Conservation (phyloP, 345 rosid species). For the Gynandropsis gynandra region DNA sequence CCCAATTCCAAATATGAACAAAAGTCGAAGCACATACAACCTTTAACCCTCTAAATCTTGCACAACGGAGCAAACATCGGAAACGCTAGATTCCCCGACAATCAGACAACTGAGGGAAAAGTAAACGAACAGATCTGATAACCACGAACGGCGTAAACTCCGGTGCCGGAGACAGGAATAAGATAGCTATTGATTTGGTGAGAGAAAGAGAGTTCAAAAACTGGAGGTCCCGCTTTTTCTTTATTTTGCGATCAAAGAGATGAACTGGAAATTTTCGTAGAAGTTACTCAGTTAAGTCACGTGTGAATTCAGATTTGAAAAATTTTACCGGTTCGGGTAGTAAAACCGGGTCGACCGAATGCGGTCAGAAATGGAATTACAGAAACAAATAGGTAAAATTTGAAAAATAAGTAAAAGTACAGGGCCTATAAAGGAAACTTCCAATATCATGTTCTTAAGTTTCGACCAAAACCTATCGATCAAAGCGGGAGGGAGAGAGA, state of each 20-base stretch:
- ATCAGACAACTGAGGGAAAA: neutral
- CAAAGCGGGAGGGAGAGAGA: slow-evolving; percentile 9
- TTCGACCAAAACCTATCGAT: slow-evolving; percentile 23
- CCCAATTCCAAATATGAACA: neutral
- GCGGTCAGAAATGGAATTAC: neutral
- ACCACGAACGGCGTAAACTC: neutral
- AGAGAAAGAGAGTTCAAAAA: slow-evolving; percentile 8
- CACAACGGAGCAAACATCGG: neutral
- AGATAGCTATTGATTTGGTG: neutral
- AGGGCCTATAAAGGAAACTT: slow-evolving; percentile 12
- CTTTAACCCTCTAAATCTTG: neutral
- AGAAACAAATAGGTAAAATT: neutral
- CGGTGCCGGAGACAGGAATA: slow-evolving; percentile 6
- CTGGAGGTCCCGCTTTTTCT: slow-evolving; percentile 17
- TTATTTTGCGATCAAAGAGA: slow-evolving; percentile 7
- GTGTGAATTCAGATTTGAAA: too few relatives aligned
- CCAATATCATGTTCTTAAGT: neutral
- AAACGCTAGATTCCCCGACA: neutral
- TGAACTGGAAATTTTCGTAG: neutral
- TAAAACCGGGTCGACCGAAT: neutral
- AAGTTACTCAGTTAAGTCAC: too few relatives aligned
- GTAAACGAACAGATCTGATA: slow-evolving; percentile 12
- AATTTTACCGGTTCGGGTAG: neutral
- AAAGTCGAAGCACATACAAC: neutral
- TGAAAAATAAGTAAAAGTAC: neutral